A percentile compares a stretch with the other conserved stretches of the same genome.
Conservation (phyloP, 345 rosid species). For the Melaleuca alternifolia region DNA sequence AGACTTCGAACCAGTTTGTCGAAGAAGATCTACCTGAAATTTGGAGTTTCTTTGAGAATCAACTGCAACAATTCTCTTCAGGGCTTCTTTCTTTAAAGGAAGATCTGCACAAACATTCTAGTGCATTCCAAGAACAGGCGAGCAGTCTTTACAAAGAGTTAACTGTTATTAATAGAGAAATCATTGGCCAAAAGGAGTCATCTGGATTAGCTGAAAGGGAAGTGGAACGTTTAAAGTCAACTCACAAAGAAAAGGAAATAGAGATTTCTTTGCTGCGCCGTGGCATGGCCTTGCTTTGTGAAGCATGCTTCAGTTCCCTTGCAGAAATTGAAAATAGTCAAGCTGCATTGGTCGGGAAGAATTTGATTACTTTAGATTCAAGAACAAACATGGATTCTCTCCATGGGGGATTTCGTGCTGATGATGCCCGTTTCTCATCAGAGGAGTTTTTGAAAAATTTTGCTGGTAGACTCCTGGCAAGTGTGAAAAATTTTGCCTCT, state of each 20-base stretch:
- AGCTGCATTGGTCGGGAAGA: constrained; percentile 30
- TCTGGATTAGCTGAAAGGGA: constrained; percentile 36
- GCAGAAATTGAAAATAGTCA: constrained; percentile 57
- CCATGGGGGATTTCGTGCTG: constrained; percentile 8
- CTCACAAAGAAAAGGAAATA: constrained; percentile 35
- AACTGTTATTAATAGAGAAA: constrained; percentile 22
- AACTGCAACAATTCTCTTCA: constrained; percentile 39
- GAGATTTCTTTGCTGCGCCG: constrained; percentile 39
- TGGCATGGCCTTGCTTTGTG: constrained; percentile 49
- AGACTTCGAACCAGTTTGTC: constrained; percentile 28
- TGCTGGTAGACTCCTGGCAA: constrained; percentile 40
- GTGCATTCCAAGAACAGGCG: constrained; percentile 40
- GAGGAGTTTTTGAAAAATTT: constrained; percentile 45
- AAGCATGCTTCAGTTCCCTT: constrained; percentile 49
- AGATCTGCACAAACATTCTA: constrained; percentile 36
- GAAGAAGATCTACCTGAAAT: constrained; percentile 25
- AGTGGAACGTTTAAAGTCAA: constrained; percentile 21
- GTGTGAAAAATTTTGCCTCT: constrained; percentile 36
- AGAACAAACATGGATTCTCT: constrained; percentile 17
- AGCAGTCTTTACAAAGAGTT: constrained; percentile 26
- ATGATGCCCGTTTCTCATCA: constrained; percentile 18
- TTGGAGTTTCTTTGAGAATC: constrained; percentile 29
- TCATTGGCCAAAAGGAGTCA: constrained; percentile 23
- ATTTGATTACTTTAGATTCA: constrained; percentile 4
- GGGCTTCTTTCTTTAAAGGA: constrained; percentile 35